These are phyloP conservation scores for Pneumocystis canis DNA, from an alignment of 1,139 yeast genomes.

Conservation along the genomic window DNA sequence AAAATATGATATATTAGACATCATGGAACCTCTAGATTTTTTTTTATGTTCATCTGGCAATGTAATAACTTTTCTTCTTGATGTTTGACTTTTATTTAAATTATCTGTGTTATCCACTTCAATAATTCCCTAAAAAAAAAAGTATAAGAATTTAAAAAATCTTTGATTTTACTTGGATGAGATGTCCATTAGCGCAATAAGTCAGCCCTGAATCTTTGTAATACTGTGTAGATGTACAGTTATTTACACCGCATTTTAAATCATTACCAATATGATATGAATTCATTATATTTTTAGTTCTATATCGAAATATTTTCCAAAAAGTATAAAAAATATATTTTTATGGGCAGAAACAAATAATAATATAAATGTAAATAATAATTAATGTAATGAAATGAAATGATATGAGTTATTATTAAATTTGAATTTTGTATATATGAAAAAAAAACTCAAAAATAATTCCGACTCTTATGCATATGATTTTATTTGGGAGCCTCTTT, in stretches of 20 bases:
- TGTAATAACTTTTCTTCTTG: neutral
- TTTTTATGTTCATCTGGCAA: neutral
- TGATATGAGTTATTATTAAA: neutral
- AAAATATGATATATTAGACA: neutral
- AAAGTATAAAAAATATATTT: neutral
- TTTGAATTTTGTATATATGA: neutral
- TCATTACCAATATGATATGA: neutral
- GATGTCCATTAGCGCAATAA: neutral
- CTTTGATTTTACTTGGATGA: neutral
- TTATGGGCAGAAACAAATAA: neutral
- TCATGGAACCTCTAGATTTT: neutral
- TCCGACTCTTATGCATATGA: neutral
- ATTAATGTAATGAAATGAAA: too few species aligned
- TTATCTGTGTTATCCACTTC: neutral
- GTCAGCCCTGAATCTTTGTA: neutral
- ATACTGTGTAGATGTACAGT: neutral
- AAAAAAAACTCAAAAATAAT: neutral
- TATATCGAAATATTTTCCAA: neutral
- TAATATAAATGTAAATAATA: too few species aligned
- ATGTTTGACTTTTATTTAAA: neutral
- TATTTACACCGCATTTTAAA: neutral
- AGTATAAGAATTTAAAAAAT: neutral
- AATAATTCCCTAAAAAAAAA: neutral
- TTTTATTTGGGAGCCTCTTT: slow-evolving; percentile 82
- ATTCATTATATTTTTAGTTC: neutral